Base-by-base conservation (phyloP, 2,329 filamentous ascomycete species). In the Claviceps pazoutovae region DNA sequence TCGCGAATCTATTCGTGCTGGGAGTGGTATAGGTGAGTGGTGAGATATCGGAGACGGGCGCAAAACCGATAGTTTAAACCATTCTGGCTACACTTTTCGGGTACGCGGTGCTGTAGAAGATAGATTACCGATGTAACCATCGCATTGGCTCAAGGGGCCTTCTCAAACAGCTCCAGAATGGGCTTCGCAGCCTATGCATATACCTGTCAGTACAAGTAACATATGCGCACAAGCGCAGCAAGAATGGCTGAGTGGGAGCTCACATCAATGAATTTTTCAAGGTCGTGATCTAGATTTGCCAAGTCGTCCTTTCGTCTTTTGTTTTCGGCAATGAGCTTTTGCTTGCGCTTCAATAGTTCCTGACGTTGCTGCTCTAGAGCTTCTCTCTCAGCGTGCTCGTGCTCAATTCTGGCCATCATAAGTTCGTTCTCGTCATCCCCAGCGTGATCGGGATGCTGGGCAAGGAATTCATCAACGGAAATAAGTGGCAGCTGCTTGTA, bases 291-390 rank as follows among this genome's bases (percentile, higher is more conserved):
- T 55, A 98, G 71, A 61, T 86, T 95, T 19, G 86, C 89, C 48
- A 98, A 72, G 61, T 97, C 89, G 52, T 96, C 90, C 66, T 95
- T 95, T 58, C 91, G 80, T 69, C 88, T 88, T 70, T 94, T 95
- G 65, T 96, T 96, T 64, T 82, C 78, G 1, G 76, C 72, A 49
- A 79, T 80, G 48, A 82, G 72, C 64, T 80, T 80, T 58, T 78
- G 75, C 60, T 81, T 82, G 50, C 75, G 70, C 63, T 78, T 88
- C 46, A 89, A 70, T 2, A 90, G 73, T 58, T 85, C 84, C 65
- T 89, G 83, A 49, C 90, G 78, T 60, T 89, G 83, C 66, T 88
- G 84, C 67, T 98, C 93, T 34, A 97, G 72, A 43, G 83, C 81
- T 67, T 95, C 83, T 39, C 93, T 82, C 64, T 94, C 88, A 13